Conservation (phyloP, 139 green algal genomes). For the Picochlorum sp. region DNA sequence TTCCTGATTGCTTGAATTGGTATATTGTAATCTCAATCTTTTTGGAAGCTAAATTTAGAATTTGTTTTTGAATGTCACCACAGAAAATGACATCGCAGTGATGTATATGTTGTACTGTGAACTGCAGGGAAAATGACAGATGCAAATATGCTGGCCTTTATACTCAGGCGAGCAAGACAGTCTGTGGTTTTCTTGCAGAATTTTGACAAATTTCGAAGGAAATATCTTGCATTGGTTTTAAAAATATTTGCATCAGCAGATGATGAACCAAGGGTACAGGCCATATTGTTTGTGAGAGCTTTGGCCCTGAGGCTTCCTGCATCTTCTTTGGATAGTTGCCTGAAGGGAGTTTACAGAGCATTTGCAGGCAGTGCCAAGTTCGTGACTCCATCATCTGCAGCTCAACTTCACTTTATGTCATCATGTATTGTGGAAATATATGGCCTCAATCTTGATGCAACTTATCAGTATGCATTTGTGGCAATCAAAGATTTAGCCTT, state of each 20-base stretch:
- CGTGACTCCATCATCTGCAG: slow-evolving; percentile 49
- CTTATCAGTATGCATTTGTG: slow-evolving; percentile 70
- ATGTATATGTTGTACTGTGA: no score
- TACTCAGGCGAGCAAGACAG: slow-evolving; percentile 58
- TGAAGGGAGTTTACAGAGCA: slow-evolving; percentile 67
- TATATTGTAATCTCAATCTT: no score
- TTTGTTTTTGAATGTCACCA: no score
- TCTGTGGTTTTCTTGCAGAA: slow-evolving; percentile 52
- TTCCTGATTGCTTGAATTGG: no score
- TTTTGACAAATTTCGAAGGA: slow-evolving; percentile 56
- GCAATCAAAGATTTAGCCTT: slow-evolving; percentile 76
- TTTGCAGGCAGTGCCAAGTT: slow-evolving; percentile 83
- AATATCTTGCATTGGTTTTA: slow-evolving; percentile 61
- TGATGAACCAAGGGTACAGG: slow-evolving; percentile 52
- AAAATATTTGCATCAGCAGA: slow-evolving; percentile 57
- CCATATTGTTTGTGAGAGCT: slow-evolving; percentile 74
- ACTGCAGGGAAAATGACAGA: slow-evolving; percentile 50
- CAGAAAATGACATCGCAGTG: no score
- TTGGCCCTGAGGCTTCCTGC: slow-evolving; percentile 52
- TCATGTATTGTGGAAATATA: slow-evolving; percentile 76
- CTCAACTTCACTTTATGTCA: slow-evolving; percentile 80
- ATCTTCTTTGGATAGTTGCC: slow-evolving; percentile 47
- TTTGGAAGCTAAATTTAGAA: no score
- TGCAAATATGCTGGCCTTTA: slow-evolving; percentile 55
- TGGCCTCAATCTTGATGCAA: slow-evolving; percentile 46